These are phyloP conservation scores for Monosporascus cannonballus DNA, from an alignment of 2,329 filamentous ascomycete genomes.

Conservation along the genomic window DNA sequence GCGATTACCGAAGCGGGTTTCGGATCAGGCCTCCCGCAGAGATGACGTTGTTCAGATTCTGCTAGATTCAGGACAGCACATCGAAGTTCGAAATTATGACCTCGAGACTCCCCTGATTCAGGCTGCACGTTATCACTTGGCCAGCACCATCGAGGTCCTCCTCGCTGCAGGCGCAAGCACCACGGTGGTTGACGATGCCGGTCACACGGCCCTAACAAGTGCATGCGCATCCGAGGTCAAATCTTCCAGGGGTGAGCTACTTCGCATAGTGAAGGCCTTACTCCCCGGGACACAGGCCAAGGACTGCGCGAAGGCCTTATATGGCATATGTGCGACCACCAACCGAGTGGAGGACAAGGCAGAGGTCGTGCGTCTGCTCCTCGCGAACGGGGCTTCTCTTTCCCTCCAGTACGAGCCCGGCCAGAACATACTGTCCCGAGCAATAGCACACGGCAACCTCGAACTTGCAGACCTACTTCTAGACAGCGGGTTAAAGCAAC, in stretches of 20 bases:
- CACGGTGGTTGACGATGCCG: background rate
- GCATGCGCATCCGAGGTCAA: background rate
- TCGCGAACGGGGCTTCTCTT: background rate
- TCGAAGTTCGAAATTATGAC: background rate
- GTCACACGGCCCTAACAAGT: constrained; percentile 1
- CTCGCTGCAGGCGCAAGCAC: constrained; percentile 5
- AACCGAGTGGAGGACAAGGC: background rate
- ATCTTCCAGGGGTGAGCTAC: background rate
- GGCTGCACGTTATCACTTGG: background rate
- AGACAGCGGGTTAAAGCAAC: constrained; percentile 1
- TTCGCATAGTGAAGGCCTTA: constrained; percentile 1
- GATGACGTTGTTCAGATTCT: background rate
- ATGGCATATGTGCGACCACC: background rate
- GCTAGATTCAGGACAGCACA: constrained; percentile 3
- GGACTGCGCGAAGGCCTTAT: background rate
- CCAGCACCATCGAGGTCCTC: constrained; percentile 1
- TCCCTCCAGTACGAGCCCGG: background rate
- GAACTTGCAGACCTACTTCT: constrained; percentile 4
- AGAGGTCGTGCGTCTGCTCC: constrained; percentile 1
- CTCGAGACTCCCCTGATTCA: constrained; percentile 4
- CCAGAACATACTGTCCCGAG: background rate
- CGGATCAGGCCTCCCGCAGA: constrained; percentile 1
- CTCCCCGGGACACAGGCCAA: background rate
- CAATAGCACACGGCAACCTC: background rate
- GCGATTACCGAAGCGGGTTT: background rate